Evolutionary conservation across 139 green algal species (phyloP).

Genomic region (Tetradesmus obliquus): DNA sequence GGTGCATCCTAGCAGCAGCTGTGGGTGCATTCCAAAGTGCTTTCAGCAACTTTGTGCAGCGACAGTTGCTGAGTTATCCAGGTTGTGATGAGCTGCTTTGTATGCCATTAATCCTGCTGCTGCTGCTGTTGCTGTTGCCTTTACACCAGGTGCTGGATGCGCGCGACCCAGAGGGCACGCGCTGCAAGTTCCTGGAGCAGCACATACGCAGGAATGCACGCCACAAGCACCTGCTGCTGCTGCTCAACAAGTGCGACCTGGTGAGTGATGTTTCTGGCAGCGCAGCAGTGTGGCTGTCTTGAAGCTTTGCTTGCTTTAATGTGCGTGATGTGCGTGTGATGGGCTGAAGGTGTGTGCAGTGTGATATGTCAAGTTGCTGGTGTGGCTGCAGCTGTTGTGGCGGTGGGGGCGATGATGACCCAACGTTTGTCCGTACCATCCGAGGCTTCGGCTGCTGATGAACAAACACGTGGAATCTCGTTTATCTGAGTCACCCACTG

Average conservation of each 20-base stretch:
- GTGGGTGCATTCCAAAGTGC: too few species aligned
- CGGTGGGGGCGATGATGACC: slow-evolving; percentile 55
- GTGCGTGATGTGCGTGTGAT: not conserved
- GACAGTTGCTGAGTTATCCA: not conserved
- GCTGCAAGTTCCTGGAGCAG: slow-evolving; percentile 93
- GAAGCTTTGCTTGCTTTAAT: not conserved
- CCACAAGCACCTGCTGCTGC: slow-evolving; percentile 98
- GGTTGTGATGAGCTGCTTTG: not conserved
- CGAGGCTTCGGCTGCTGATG: slow-evolving; percentile 47
- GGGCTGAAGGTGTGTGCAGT: not conserved
- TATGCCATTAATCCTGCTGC: not conserved
- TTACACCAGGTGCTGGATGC: slow-evolving; percentile 93
- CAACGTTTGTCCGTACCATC: slow-evolving; percentile 72
- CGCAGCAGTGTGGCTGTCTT: not conserved
- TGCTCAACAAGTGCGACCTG: slow-evolving; percentile 99
- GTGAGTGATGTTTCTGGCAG: slow-evolving; percentile 58
- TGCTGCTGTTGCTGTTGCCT: not conserved
- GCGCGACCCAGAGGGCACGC: slow-evolving; percentile 94
- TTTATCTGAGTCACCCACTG: slow-evolving; percentile 69
- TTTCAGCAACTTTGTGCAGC: not conserved
- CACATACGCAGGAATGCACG: slow-evolving; percentile 92
- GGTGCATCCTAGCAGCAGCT: too few species aligned
- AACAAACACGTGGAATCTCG: slow-evolving; percentile 74
- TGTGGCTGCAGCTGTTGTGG: not conserved
- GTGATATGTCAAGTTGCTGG: not conserved